phyloP scores from a whole-genome alignment of 768 basidiomycete species.

The Infundibulicybe gibba region DNA sequence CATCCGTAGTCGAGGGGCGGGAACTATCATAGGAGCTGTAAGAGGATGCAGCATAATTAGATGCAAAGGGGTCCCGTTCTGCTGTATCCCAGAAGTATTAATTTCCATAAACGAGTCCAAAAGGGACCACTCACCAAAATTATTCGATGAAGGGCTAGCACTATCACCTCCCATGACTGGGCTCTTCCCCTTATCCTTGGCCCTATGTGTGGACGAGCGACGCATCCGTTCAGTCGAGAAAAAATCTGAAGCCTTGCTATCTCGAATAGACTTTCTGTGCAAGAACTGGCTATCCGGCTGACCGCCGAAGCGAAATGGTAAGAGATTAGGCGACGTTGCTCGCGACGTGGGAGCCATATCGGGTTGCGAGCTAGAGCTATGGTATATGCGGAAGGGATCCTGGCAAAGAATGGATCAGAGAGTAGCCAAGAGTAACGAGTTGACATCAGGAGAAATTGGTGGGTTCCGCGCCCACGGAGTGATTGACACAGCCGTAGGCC shows the following conservation, averaged over 20 bases:
- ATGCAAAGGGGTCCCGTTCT: conserved; percentile 17
- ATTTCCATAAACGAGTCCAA: neutral
- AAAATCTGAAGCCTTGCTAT: conserved; percentile 6
- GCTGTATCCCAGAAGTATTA: conserved; percentile 1
- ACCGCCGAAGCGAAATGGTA: conserved; percentile 18
- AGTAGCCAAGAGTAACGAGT: conserved; percentile 12
- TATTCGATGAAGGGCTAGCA: conserved; percentile 13
- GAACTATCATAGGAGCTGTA: conserved; percentile 11
- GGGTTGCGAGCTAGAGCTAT: conserved; percentile 10
- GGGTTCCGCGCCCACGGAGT: neutral
- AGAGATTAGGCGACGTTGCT: conserved; percentile 19
- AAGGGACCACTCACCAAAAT: conserved; percentile 14
- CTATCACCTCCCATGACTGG: conserved; percentile 15
- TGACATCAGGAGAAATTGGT: conserved; percentile 12
- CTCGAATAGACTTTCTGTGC: conserved; percentile 8
- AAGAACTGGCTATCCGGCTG: conserved; percentile 12
- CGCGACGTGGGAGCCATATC: conserved; percentile 17
- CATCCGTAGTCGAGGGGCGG: conserved; percentile 19
- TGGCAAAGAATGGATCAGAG: conserved; percentile 4
- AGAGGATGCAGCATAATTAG: conserved; percentile 15
- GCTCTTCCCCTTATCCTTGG: conserved; percentile 28
- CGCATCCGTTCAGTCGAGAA: conserved; percentile 15
- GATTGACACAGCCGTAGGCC: neutral
- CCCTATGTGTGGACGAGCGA: conserved; percentile 15
- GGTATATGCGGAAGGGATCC: conserved; percentile 12